Evolutionary conservation across 1,284 basidiomycete species (phyloP).

Genomic region (Serendipita sp.): DNA sequence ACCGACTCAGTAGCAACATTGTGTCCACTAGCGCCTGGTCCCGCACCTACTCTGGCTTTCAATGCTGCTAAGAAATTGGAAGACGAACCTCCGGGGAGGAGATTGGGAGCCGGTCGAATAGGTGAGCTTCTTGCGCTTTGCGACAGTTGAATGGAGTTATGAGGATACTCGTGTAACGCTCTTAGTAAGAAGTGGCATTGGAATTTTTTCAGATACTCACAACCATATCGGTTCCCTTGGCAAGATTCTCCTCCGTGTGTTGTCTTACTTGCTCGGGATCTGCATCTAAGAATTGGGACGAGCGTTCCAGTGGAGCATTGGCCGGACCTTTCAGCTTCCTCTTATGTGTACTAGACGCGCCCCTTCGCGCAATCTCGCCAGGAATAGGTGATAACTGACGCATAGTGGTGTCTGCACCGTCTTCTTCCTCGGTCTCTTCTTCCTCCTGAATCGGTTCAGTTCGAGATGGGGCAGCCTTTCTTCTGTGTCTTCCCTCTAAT

Average conservation of each 20-base stretch:
- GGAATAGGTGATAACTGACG: slow-evolving; percentile 13
- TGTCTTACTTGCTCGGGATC: slow-evolving; percentile 75
- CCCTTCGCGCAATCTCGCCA: slow-evolving; percentile 17
- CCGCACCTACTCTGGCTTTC: neutral
- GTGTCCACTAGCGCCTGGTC: neutral
- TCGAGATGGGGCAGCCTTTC: slow-evolving; percentile 6
- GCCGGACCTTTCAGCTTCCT: slow-evolving; percentile 8
- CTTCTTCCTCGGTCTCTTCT: slow-evolving; percentile 24
- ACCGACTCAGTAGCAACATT: neutral
- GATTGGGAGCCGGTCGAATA: neutral
- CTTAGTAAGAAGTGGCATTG: slow-evolving; percentile 12
- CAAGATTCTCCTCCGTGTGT: slow-evolving; percentile 71
- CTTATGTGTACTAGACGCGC: slow-evolving; percentile 9
- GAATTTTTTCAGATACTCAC: slow-evolving; percentile 17
- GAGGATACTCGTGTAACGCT: slow-evolving; percentile 32
- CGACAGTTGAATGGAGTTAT: neutral
- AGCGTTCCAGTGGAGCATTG: slow-evolving; percentile 31
- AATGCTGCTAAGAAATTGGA: neutral
- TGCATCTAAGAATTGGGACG: slow-evolving; percentile 83
- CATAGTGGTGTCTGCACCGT: slow-evolving; percentile 25
- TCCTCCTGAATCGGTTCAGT: slow-evolving; percentile 20
- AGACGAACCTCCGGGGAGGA: neutral
- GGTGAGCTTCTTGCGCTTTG: neutral
- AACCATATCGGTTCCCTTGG: slow-evolving; percentile 58
- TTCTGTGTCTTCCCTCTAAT: slow-evolving; percentile 49